Conservation (phyloP, 805 yeast species). For the Candida yuanshanica region DNA sequence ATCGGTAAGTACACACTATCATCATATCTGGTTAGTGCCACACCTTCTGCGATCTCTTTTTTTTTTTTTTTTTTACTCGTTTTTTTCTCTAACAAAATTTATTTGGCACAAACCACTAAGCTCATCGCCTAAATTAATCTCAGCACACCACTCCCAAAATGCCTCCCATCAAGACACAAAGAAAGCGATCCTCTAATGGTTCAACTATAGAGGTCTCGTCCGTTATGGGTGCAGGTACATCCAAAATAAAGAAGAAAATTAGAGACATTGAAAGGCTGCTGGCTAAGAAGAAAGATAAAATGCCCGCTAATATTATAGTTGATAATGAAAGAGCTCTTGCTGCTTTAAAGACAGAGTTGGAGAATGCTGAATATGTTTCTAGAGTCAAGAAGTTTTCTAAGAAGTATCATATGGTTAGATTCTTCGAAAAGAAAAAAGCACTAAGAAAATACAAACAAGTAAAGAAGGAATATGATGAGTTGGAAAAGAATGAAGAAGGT, state of each 20-base stretch:
- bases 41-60: background rate
- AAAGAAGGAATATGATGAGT: conserved; percentile 26
- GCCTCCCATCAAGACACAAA: conserved; percentile 14
- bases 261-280: conserved; percentile 79
- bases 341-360: conserved; percentile 56
- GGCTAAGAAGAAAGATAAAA: conserved; percentile 41
- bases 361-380: conserved; percentile 37
- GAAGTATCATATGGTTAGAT: conserved; percentile 89
- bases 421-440: conserved; percentile 87
- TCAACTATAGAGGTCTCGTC: conserved; percentile 22
- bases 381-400: conserved; percentile 49
- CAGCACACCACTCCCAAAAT: conserved; percentile 1
- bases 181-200: conserved; percentile 5
- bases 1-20: background rate
- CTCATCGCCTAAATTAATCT: conserved; percentile 1
- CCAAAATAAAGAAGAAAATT: conserved; percentile 75
- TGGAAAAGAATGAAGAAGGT: conserved; percentile 27
- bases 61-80: too few species aligned
- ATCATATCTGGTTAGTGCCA: conserved; percentile 2
- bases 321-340: conserved; percentile 74
- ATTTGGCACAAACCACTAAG: conserved; percentile 3
- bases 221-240: conserved; percentile 31
- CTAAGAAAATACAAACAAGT: conserved; percentile 55
- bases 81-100: background rate
- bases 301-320: conserved; percentile 59